Base-by-base conservation (phyloP, 2,329 filamentous ascomycete genomes). In the Leptographium radiaticola region DNA sequence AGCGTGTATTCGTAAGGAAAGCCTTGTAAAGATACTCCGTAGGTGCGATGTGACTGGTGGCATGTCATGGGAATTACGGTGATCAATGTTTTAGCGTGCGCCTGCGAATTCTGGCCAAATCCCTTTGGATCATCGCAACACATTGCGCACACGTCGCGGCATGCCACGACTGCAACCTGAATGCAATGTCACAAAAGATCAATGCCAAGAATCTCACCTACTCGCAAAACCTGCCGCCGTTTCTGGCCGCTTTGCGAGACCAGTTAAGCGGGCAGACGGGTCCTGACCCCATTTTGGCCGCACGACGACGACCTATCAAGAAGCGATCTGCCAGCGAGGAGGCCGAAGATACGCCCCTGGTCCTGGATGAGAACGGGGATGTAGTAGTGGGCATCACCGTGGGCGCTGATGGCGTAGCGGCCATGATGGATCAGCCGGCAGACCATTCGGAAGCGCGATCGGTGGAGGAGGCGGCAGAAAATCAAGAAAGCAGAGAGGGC, bases 321-420 rank as follows among this genome's bases (percentile, higher is more conserved):
- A 77, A 71, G 68, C 75, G 74, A 39, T 79, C 77, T 16, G 79
- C 71, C 56, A 81, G 84, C 60, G 83, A 83, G 43, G 81, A 89
- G 56, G 85, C 84, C 13, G 87, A 91, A 60, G 87, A 91, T 65
- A 83, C 75, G 50, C 87, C 87, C 0, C 75, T 88, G 0, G 81
- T 88, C 51, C 80, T 93, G 5, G 79, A 91, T 59, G 86, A 89
- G 64, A 74, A 77, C 6, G 85, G 81, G 50, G 84, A 87, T 53
- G 75, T 83, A 34, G 76, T 84, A 34, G 48, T 52, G 2, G 59
- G 56, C 0, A 57, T 67, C 1, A 58, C 55, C 18, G 65, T 76
- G 6, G 69, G 67, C 52, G 64, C 65, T 46, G 72, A 76, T 56
- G 74, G 74, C 5, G 67, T 73, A n/a, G 68, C 63, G n/a, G 61